Evolutionary conservation across 2,329 filamentous ascomycete genomes (phyloP), one percentile per base, ranked within the genome.

Genomic region (Colletotrichum somersetense): DNA sequence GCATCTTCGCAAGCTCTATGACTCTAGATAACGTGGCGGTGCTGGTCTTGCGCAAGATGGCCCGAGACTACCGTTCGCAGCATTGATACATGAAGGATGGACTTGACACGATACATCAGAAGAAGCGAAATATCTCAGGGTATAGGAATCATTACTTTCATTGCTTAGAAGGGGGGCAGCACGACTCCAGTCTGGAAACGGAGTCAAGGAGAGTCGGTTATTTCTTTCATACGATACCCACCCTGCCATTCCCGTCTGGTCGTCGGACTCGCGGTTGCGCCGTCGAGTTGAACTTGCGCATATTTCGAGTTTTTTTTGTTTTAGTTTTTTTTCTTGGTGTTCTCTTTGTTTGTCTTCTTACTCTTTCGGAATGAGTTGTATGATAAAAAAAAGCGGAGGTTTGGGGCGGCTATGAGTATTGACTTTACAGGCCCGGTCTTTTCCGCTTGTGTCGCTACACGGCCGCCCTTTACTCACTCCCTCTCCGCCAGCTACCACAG

Each of bases 1-100:
- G 16, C 91, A 88, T 74, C 83, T 95, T 11, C 83, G 84, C 63
- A 81, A 84, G 46, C 79, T 92, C 2, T 88, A 88, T 67, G 81
- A 84, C 33, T 46, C 53, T 26, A 67, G 57, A 26, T 67, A 38
- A 67, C 23, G 30, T 12, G 42, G 35, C 50, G 48, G 62, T 12
- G 65, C 62, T 48, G 33, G 52, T 20, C 26, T 38, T 72, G 33
- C 35, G 14, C 30, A 63, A 23, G 18, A 52, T 35, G 33, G 58
- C 14, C 50, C 50, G 44, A 59, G 35, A 38, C 62, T 20, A 8
- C 33, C 61, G 38, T 30, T 23, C 18, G 18, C 20, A 26, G 12
- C 40, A 26, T 69, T 68, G 26, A 44, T 23, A 46, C 48, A 33
- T 44, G 44, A 26, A 46, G 52, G 58, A 33, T 40, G 23, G 42